phyloP scores from a whole-genome alignment of 257 asterid genomes.

The Buddleja alternifolia region DNA sequence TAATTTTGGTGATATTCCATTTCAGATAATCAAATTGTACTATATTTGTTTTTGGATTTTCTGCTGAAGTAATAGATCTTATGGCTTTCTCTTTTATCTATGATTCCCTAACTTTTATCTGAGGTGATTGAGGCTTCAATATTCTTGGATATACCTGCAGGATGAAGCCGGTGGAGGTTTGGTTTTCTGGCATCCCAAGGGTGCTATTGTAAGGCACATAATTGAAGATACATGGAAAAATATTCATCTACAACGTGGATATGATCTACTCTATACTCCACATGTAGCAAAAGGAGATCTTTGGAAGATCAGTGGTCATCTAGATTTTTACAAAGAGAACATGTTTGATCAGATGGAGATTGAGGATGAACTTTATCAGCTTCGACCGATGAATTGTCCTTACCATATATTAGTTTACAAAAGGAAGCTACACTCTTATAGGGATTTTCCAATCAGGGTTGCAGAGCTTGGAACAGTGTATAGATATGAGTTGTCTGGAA shows the following conservation, averaged over 20 bases:
- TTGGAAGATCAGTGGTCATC: conserved; percentile 96
- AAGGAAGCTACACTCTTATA: conserved; percentile 72
- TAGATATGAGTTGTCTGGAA: conserved; percentile 94
- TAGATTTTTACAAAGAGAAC: conserved; percentile 90
- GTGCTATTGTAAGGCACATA: conserved; percentile 81
- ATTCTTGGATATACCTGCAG: conserved; percentile 50
- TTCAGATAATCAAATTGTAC: neutral
- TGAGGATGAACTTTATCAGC: conserved; percentile 93
- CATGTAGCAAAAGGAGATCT: conserved; percentile 97
- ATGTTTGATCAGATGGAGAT: conserved; percentile 95
- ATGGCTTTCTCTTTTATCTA: conserved; percentile 17
- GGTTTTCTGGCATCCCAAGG: conserved; percentile 99
- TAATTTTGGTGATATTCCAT: neutral
- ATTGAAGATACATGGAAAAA: conserved; percentile 94
- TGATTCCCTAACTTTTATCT: conserved; percentile 9
- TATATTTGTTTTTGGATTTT: neutral
- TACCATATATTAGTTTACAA: conserved; percentile 93
- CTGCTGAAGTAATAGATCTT: neutral
- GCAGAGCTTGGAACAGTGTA: conserved; percentile 99
- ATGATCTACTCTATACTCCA: conserved; percentile 89
- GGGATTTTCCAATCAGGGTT: conserved; percentile 93
- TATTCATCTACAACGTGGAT: conserved; percentile 78
- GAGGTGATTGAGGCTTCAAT: conserved; percentile 36
- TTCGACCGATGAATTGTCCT: conserved; percentile 99
- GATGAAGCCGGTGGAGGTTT: conserved; percentile 99